Conservation (phyloP, 2,329 filamentous ascomycete genomes). For the Fusarium bulbicola region DNA sequence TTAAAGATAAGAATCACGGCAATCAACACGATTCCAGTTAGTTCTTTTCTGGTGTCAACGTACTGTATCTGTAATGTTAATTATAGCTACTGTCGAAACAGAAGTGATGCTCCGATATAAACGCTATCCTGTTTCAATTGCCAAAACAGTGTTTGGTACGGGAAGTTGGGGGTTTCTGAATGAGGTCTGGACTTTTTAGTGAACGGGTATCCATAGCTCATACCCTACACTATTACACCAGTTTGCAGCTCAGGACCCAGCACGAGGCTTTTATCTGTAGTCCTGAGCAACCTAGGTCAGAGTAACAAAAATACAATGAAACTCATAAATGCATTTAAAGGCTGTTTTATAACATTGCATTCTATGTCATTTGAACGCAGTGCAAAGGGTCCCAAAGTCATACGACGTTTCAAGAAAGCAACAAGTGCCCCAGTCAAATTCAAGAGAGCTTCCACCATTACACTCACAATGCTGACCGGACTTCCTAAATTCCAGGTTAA, state of each 20-base stretch:
- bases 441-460: not conserved
- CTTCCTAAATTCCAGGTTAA: accelerated
- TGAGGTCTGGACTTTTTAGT: not conserved
- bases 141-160: not conserved
- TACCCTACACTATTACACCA: not conserved
- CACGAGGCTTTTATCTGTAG: not conserved
- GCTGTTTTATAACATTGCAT: accelerated
- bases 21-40: not conserved
- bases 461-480: accelerated
- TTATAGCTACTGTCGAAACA: not conserved
- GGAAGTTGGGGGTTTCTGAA: not conserved
- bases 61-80: too few relatives aligned
- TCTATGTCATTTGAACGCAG: accelerated
- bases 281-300: accelerated
- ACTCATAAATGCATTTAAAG: accelerated
- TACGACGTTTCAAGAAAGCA: accelerated
- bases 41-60: not conserved
- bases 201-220: not conserved
- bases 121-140: not conserved
- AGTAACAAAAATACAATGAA: accelerated
- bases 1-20: not conserved
- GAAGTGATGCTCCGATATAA: not conserved
- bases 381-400: accelerated
- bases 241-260: not conserved
- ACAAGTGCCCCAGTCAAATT: accelerated